These are phyloP conservation scores for Pterulicium gracile DNA, from an alignment of 1,284 basidiomycete genomes.

Conservation along the genomic window DNA sequence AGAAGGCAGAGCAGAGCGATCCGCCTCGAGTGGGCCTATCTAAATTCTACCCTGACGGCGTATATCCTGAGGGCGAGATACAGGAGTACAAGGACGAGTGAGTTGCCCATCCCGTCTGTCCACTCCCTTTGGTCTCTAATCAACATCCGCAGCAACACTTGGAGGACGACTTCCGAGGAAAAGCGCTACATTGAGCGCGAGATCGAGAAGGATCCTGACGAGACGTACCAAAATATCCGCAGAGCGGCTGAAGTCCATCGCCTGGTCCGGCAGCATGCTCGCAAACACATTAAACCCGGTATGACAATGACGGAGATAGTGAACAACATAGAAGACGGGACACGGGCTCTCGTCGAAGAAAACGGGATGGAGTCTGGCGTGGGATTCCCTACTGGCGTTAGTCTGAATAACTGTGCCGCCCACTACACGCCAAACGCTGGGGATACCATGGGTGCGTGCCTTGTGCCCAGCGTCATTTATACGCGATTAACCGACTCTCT, in stretches of 20 bases:
- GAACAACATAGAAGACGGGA: conserved; percentile 88
- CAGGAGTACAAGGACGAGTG: conserved; percentile 89
- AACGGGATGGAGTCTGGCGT: conserved; percentile 80
- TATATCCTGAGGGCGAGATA: conserved; percentile 88
- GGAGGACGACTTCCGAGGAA: conserved; percentile 87
- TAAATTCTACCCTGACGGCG: conserved; percentile 80
- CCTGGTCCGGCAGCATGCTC: conserved; percentile 80
- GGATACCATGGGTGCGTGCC: conserved; percentile 66
- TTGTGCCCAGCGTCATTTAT: conserved; percentile 7
- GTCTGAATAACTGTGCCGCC: conserved; percentile 90
- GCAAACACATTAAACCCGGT: conserved; percentile 81
- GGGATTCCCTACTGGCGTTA: conserved; percentile 96
- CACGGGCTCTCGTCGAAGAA: conserved; percentile 85
- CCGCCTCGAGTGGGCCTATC: conserved; percentile 89
- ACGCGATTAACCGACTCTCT: conserved; percentile 9
- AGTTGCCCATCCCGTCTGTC: conserved; percentile 16
- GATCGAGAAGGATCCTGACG: conserved; percentile 68
- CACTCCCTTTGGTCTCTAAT: conserved; percentile 6
- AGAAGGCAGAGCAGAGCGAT: conserved; percentile 74
- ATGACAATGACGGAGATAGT: conserved; percentile 95
- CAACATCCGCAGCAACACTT: conserved; percentile 53
- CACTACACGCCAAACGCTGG: conserved; percentile 97
- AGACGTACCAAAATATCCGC: conserved; percentile 84
- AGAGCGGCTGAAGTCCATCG: conserved; percentile 94
- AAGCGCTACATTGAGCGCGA: conserved; percentile 76